Evolutionary conservation across 1,139 yeast species (phyloP).

Genomic region (Candida glucosophila): DNA sequence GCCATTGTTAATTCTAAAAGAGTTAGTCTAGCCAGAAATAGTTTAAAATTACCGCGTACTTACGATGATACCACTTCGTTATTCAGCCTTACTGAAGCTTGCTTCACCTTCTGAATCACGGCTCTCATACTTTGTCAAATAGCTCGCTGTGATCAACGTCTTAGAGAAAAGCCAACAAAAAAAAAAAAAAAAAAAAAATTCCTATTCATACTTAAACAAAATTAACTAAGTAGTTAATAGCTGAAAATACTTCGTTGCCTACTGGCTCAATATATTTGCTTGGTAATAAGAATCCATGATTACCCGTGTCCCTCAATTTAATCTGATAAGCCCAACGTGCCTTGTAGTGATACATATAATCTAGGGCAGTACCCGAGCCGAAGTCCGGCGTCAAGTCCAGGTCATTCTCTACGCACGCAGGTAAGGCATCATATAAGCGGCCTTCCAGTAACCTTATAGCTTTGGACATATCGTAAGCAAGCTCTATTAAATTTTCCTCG

Average conservation of each 20-base stretch:
- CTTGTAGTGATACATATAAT: slow-evolving; percentile 73
- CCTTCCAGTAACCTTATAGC: slow-evolving; percentile 60
- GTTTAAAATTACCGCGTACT: slow-evolving; percentile 15
- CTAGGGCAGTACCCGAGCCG: slow-evolving; percentile 78
- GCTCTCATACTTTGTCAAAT: slow-evolving; percentile 57
- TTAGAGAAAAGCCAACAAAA: background rate
- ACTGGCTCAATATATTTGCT: slow-evolving; percentile 63
- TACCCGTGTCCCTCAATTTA: slow-evolving; percentile 75
- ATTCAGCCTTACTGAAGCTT: slow-evolving; percentile 83
- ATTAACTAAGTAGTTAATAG: slow-evolving; percentile 60
- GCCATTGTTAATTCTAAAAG: slow-evolving; percentile 56
- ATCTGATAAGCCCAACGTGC: slow-evolving; percentile 83
- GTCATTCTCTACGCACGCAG: slow-evolving; percentile 75
- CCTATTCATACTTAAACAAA: too few relatives aligned
- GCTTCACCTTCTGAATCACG: slow-evolving; percentile 79
- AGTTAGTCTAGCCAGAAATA: background rate
- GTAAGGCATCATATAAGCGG: slow-evolving; percentile 55
- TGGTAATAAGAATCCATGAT: slow-evolving; percentile 77
- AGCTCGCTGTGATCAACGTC: background rate
- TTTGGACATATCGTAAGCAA: slow-evolving; percentile 73
- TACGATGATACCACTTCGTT: slow-evolving; percentile 58
- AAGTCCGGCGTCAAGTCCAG: slow-evolving; percentile 62
- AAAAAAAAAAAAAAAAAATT: background rate
- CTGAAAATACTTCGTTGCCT: slow-evolving; percentile 65
- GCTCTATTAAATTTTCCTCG: slow-evolving; percentile 68